Conservation (phyloP, 1,284 basidiomycete genomes). For the Pterulicium gracile region DNA sequence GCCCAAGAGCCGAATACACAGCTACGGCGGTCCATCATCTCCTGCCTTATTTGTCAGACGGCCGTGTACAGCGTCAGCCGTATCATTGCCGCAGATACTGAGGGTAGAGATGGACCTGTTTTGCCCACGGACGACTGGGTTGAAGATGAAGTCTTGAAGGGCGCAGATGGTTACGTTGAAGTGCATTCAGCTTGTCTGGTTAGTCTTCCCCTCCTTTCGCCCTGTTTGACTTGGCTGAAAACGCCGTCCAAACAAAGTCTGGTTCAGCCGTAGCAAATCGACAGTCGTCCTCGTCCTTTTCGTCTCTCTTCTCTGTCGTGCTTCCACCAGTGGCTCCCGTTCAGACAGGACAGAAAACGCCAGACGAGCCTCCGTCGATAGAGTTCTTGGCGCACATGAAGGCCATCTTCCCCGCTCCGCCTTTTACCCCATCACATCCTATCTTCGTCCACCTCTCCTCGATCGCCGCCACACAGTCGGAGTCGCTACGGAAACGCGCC, state of each 20-base stretch:
- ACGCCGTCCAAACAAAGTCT: constrained; percentile 32
- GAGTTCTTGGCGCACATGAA: constrained; percentile 35
- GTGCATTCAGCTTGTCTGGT: constrained; percentile 57
- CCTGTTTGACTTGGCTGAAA: constrained; percentile 26
- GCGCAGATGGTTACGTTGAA: constrained; percentile 62
- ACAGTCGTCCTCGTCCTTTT: constrained; percentile 38
- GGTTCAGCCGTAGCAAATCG: constrained; percentile 31
- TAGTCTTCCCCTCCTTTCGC: constrained; percentile 25
- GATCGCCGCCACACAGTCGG: constrained; percentile 44
- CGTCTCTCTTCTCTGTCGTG: constrained; percentile 39
- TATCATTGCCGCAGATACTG: constrained; percentile 42
- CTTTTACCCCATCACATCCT: constrained; percentile 65
- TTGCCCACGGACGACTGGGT: constrained; percentile 66
- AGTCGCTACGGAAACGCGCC: constrained; percentile 39
- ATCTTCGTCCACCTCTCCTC: constrained; percentile 56
- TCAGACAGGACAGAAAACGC: no score
- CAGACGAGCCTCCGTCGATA: constrained; percentile 13
- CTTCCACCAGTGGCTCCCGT: constrained; percentile 28
- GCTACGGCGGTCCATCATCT: constrained; percentile 47
- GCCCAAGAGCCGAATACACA: constrained; percentile 35
- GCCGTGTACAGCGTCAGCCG: constrained; percentile 62
- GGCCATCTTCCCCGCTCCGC: constrained; percentile 60
- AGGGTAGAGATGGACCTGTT: constrained; percentile 55
- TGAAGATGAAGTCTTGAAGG: constrained; percentile 60
- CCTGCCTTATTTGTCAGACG: constrained; percentile 58